phyloP scores from a whole-genome alignment of 225 moss, liverwort and hornwort species.

The Straminergon stramineum region DNA sequence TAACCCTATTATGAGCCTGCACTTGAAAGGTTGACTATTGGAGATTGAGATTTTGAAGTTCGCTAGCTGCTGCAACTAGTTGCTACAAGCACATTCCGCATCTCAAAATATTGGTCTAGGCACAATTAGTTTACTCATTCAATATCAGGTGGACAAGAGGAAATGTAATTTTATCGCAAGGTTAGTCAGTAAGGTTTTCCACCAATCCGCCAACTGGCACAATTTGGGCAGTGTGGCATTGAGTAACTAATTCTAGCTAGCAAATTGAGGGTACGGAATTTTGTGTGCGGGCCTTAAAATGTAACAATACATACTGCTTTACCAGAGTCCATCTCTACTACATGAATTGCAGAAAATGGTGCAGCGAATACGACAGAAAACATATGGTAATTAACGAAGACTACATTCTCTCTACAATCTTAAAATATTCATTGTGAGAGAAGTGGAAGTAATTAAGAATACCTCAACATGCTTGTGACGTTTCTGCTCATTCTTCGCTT shows the following conservation, averaged over 20 bases:
- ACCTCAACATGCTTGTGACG: conserved; percentile 8
- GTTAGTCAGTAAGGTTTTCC: too few relatives aligned
- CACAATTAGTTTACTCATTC: not conserved
- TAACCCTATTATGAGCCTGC: not conserved
- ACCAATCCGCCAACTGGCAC: too few relatives aligned
- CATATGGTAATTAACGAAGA: not conserved
- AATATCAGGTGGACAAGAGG: not conserved
- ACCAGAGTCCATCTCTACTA: not conserved
- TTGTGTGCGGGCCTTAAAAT: not conserved
- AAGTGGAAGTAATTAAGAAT: not conserved
- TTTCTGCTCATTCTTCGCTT: not conserved
- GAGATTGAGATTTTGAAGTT: not conserved
- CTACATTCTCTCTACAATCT: not conserved
- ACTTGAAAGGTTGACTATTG: not conserved
- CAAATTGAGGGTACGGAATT: not conserved
- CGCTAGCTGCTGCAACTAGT: not conserved
- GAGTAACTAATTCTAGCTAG: not conserved
- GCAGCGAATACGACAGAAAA: not conserved
- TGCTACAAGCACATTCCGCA: not conserved
- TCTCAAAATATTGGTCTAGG: not conserved
- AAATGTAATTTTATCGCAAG: not conserved
- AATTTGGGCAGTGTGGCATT: not conserved
- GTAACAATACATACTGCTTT: not conserved
- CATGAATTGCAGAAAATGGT: not conserved
- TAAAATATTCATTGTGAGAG: not conserved